Conservation (phyloP, 192 early-diverging fungal species). For the Backusella luteola region DNA sequence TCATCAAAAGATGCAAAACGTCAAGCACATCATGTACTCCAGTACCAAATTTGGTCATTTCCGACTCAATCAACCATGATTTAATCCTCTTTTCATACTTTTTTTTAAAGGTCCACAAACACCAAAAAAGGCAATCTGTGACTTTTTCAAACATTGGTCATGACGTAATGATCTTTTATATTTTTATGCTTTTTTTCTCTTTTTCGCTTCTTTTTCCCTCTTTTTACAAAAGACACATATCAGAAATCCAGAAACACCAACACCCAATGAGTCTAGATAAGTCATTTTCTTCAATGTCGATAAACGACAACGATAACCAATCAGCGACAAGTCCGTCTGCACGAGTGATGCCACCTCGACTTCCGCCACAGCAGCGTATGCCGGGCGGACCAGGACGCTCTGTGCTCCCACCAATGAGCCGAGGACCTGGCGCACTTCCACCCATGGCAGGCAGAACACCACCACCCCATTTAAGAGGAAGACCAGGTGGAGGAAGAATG, state of each 20-base stretch:
- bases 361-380: background rate
- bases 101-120: background rate
- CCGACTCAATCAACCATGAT: background rate
- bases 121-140: background rate
- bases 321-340: background rate
- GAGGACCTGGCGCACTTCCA: constrained; percentile 16
- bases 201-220: background rate
- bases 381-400: constrained; percentile 16
- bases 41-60: background rate
- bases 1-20: too few relatives aligned
- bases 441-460: constrained; percentile 16
- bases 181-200: background rate
- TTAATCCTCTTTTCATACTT: background rate
- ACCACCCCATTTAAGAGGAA: background rate
- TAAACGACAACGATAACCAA: constrained; percentile 10
- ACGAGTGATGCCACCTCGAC: background rate
- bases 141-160: background rate
- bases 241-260: background rate
- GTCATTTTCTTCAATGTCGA: constrained; percentile 19
- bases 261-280: constrained; percentile 21
- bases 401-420: constrained; percentile 24
- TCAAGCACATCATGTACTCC: too few relatives aligned
- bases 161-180: background rate
- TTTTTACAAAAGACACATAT: background rate
- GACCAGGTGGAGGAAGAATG: constrained; percentile 11